Evolutionary conservation across 495 filamentous ascomycete genomes (phyloP), one percentile per base, ranked within the genome.

Genomic region (Aspergillus sclerotioniger): DNA sequence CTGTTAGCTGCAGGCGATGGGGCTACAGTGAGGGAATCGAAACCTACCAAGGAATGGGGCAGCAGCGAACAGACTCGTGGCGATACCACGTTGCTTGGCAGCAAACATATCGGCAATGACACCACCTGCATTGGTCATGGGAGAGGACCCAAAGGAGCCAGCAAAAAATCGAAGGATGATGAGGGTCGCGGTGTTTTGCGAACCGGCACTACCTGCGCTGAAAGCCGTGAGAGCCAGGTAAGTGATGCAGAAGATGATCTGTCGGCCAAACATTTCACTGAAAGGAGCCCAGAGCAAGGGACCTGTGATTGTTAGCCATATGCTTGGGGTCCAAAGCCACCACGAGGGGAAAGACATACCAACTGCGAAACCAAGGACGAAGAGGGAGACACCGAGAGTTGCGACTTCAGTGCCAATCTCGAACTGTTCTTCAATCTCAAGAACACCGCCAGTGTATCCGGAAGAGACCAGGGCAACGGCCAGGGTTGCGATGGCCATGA

Each of bases 141-240:
- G 83, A 1, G 87, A 88, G 2, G 85, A 85, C 29, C 90, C 90
- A 67, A 91, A 90, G n/a, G 87, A 77, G 51, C 90, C 87, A 25
- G 86, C 87, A 53, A 92, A 86, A 78, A 92, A 91, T 20, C 90
- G 87, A 28, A 91, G 79, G 59, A 92, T 82, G 51, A 92, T 73
- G 1, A 94, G 73, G 2, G 85, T 82, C 61, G 80, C 70, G 47
- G 85, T 80, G 60, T 89, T 90, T 57, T 84, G 74, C 1, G 86
- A 68, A 13, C 83, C 81, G 3, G 85, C 82, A 44, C 80, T 80
- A 20, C 80, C 89, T 57, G 82, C 85, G 62, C 83, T 90, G 76
- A 92, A 91, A 0, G 83, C 81, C 17, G 88, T 84, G 29, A 91
- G 77, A 20, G 78, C 78, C 33, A 75, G 62, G 61, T 89, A 87